Base-by-base conservation (phyloP, 257 asterid genomes). In the Salvia hispanica region DNA sequence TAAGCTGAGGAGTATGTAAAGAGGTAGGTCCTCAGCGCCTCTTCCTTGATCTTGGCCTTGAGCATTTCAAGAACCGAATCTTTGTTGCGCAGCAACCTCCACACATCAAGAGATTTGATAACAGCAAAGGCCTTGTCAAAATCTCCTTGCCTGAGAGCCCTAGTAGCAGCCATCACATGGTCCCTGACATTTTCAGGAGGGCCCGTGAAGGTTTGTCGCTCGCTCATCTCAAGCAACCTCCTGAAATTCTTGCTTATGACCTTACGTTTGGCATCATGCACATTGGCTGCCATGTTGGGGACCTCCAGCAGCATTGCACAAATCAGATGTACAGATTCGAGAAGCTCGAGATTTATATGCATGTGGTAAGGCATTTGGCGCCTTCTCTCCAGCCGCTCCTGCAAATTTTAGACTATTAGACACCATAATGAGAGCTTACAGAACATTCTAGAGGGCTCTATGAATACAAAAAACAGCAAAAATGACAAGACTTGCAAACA, bases 341-440 rank as follows among this genome's bases (percentile, higher is more conserved):
- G 95, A 71, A 93, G 97, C 83, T 93, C 99, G 6, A 93, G 96
- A 75, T 93, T 93, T 69, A 93, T 93, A 64, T 93, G 99, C 97
- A 90, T 88, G 63, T 93, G 99, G 72, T 93, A 93, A 6, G 99
- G 99, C 99, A 93, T 90, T 74, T 90, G 96, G 37, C 99, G 95
- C 86, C 99, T 85, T 74, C 95, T 85, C 82, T 93, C 99, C 76
- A 80, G 73, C 21, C 97, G 90, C 72, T 93, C 99, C 99, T 93
- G 81, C 47, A 71, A 46, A 70, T 21, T 33, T 25, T 7, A 48
- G 33, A n/a, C 25, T 13, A 6, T 34, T 65, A 48, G 18, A 64
- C 28, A 36, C 12, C 34, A 21, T 31, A 9, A 14, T 1, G 33
- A 25, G 16, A 51, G 11, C 9, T 4, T 6, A 21, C 36, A 45